Base-by-base conservation (phyloP, 2,329 filamentous ascomycete species). In the Ploettnerulaceae sp. region DNA sequence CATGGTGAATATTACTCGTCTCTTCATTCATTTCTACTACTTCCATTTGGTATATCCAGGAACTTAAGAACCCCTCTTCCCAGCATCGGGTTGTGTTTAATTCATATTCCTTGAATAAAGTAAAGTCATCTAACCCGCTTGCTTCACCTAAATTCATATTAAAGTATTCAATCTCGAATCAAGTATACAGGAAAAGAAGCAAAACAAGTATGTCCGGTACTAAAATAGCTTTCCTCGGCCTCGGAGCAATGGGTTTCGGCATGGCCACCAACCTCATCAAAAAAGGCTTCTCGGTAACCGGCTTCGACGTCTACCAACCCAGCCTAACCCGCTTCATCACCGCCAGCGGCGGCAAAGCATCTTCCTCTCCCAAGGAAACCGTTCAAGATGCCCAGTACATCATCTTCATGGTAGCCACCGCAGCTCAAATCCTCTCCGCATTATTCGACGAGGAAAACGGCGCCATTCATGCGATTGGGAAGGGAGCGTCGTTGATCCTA, bases 211-310 rank as follows among this genome's bases (percentile, higher is more conserved):
- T 45, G 46, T 33, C 36, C 28, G 39, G 42, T 14, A 49, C n/a
- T n/a, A n/a, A 47, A 51, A 37, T 53, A 24, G 55, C 55, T 35
- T 59, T 58, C 37, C 46, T 58, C 2, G 85, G 85, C 70, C 81
- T 89, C 3, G 85, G 85, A 47, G 84, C 84, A 66, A 89, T 89
- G 85, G 85, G 85, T 61, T 85, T 87, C 64, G 85, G 85, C 62
- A 89, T 89, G 84, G 85, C 85, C 53, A 85, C 78, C 49, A 76
- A 88, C 61, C 76, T 89, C 35, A 71, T 88, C 58, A 79, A 80
- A 55, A 68, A 76, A 53, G 82, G 82, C 48, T 86, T 83, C 64
- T 51, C 69, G 20, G 83, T 89, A 18, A 82, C 77, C 17, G 84
- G 84, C 46, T 89, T 81, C 62, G 85, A 89, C 60, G 76, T 88